phyloP scores from a whole-genome alignment of 192 early-diverging fungal species.

The Coemansia sp. region DNA sequence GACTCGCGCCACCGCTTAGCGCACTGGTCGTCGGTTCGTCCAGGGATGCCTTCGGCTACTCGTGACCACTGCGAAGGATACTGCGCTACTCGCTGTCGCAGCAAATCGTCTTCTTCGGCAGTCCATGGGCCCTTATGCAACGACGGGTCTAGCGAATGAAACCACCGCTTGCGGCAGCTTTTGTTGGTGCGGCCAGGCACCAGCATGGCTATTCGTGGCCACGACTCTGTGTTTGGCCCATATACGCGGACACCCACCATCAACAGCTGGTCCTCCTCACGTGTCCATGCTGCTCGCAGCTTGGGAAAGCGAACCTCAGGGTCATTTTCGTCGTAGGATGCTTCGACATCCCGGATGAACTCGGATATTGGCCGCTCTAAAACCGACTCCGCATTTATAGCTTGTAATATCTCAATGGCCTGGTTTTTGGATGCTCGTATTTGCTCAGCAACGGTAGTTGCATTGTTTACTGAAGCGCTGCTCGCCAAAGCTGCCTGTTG shows the following conservation, averaged over 20 bases:
- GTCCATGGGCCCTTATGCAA: conserved; percentile 81
- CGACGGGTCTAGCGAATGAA: conserved; percentile 73
- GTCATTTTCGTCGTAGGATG: conserved; percentile 34
- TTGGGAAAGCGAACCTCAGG: conserved; percentile 37
- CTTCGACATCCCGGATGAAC: conserved; percentile 38
- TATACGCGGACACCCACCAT: conserved; percentile 68
- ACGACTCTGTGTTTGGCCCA: conserved; percentile 74
- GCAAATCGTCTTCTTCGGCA: conserved; percentile 68
- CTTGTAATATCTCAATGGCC: conserved; percentile 37
- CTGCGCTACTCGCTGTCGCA: conserved; percentile 67
- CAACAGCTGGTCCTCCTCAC: conserved; percentile 74
- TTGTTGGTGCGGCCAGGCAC: conserved; percentile 78
- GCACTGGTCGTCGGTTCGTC: conserved; percentile 85
- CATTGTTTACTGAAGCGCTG: background rate
- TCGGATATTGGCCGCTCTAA: conserved; percentile 21
- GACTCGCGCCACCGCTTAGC: conserved; percentile 87
- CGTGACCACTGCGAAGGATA: conserved; percentile 79
- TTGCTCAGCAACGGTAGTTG: conserved; percentile 18
- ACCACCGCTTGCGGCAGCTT: conserved; percentile 80
- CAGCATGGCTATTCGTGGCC: conserved; percentile 72
- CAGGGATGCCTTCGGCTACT: conserved; percentile 72
- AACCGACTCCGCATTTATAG: conserved; percentile 22
- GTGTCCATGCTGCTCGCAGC: conserved; percentile 66
- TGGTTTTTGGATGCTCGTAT: conserved; percentile 36
- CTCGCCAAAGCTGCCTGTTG: background rate